Percentiles rank a stretch among this genome's conserved stretches.
Conservation (phyloP, 768 basidiomycete genomes). For the Lactarius evosmus region DNA sequence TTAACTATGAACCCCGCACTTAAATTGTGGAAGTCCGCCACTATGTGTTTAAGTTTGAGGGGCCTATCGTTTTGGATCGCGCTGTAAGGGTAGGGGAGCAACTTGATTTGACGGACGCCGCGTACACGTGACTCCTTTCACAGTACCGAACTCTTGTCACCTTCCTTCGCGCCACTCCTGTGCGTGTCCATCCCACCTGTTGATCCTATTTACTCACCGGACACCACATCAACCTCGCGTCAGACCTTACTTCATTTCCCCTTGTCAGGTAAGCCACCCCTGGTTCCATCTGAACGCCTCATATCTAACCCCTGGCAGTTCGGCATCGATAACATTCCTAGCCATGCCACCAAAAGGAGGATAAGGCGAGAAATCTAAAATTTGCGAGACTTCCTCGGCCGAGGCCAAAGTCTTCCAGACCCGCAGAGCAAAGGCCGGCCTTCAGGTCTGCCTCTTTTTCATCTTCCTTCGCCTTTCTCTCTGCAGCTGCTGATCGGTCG, state of each 20-base stretch:
- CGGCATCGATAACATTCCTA: too few relatives aligned
- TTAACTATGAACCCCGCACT: too few relatives aligned
- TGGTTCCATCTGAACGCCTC: not conserved
- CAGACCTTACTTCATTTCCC: too few relatives aligned
- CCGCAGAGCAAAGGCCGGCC: too few relatives aligned
- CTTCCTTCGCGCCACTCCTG: not conserved
- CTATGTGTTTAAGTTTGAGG: too few relatives aligned
- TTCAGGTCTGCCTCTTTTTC: not conserved
- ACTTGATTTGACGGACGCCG: too few relatives aligned
- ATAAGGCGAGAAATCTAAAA: slow-evolving; percentile 13
- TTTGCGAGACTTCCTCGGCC: not conserved
- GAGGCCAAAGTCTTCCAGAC: slow-evolving; percentile 7
- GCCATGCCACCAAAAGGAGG: slow-evolving; percentile 1
- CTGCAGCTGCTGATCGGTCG: not conserved
- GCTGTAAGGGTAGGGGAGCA: too few relatives aligned
- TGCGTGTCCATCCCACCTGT: not conserved
- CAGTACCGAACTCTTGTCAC: slow-evolving; percentile 14
- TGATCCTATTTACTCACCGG: not conserved
- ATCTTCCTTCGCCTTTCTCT: not conserved
- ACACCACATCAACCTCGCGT: too few relatives aligned
- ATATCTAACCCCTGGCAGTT: too few relatives aligned
- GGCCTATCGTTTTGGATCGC: too few relatives aligned
- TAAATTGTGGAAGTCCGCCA: too few relatives aligned
- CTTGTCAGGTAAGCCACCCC: not conserved
- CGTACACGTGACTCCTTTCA: slow-evolving; percentile 26